Conservation (phyloP, 257 asterid genomes). For the Voacanga thouarsii region DNA sequence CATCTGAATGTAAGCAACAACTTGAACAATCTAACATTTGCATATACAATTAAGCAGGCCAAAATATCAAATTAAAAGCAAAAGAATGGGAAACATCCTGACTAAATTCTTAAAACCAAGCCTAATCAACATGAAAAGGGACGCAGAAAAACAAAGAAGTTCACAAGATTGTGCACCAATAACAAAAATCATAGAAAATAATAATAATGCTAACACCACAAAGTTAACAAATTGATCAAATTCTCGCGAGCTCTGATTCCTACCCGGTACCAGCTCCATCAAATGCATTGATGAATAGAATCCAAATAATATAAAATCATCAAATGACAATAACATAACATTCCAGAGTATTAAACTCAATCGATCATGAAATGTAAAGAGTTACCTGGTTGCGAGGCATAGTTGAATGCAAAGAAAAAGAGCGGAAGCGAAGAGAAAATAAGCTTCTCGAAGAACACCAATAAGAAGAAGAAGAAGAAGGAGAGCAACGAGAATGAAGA, state of each 20-base stretch:
- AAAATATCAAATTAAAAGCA: background rate
- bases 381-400: slow-evolving; percentile 65
- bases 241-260: background rate
- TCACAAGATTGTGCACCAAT: background rate
- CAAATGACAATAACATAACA: background rate
- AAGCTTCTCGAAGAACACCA: slow-evolving; percentile 24
- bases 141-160: background rate
- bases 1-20: background rate
- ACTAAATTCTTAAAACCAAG: background rate
- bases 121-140: background rate
- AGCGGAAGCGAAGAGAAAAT: slow-evolving; percentile 17
- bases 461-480: slow-evolving; percentile 1
- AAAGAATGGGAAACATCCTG: background rate
- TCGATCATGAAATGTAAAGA: background rate
- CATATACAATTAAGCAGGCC: background rate
- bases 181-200: background rate
- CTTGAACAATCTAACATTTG: background rate
- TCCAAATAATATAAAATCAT: background rate
- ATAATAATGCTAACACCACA: background rate
- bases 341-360: background rate
- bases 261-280: background rate
- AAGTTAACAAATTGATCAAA: background rate
- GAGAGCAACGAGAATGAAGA: slow-evolving; percentile 16
- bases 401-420: slow-evolving; percentile 18
- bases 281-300: background rate